phyloP scores from a whole-genome alignment of 1,284 basidiomycete species.

The Irpex sp. region DNA sequence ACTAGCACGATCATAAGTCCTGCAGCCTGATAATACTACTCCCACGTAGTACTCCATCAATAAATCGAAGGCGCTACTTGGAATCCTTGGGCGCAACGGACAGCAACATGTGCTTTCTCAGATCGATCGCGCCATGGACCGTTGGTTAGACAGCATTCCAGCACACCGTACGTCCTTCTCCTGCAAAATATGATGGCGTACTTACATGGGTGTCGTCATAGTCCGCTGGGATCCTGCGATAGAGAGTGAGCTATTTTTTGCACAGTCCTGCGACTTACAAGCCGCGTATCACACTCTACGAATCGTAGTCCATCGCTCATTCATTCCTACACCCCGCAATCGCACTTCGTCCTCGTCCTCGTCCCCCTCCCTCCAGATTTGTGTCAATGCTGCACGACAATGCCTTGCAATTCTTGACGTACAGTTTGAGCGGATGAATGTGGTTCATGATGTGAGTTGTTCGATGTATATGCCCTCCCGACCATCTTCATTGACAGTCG shows the following conservation, averaged over 20 bases:
- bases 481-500: neutral
- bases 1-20: neutral
- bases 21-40: neutral
- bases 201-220: neutral
- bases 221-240: conserved; percentile 56
- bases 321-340: conserved; percentile 68
- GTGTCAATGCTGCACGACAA: neutral
- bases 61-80: neutral
- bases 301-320: conserved; percentile 79
- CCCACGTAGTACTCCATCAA: neutral
- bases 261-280: conserved; percentile 70
- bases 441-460: neutral
- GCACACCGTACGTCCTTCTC: conserved; percentile 17
- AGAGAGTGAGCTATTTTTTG: conserved; percentile 53
- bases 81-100: conserved; percentile 20
- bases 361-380: neutral
- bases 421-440: neutral
- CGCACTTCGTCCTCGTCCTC: neutral
- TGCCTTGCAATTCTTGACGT: neutral
- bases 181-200: neutral
- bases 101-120: conserved; percentile 21
- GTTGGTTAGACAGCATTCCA: conserved; percentile 21
- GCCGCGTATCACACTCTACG: conserved; percentile 69
- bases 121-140: conserved; percentile 22
- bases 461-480: neutral